phyloP scores from a whole-genome alignment of 441 rosid genomes.

The Adansonia rubrostipa region DNA sequence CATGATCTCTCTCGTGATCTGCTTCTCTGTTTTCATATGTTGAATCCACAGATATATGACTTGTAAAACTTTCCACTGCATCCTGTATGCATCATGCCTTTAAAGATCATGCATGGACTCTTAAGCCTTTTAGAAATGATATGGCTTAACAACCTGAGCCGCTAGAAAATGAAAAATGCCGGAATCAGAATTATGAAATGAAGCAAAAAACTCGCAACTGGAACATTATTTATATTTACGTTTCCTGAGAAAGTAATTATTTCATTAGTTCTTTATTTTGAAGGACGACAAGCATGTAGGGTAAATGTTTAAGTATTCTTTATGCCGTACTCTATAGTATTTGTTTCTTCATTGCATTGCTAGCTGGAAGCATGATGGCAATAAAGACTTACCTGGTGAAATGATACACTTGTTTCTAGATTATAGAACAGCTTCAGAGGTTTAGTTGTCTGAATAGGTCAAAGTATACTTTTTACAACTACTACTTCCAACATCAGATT shows the following conservation, averaged over 20 bases:
- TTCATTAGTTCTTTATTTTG: background rate
- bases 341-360: background rate
- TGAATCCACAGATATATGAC: background rate
- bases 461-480: background rate
- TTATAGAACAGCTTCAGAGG: background rate
- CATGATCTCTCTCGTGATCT: background rate
- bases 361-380: background rate
- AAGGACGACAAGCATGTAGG: background rate
- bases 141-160: background rate
- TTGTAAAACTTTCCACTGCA: background rate
- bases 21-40: background rate
- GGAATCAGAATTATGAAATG: background rate
- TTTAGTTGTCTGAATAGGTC: constrained; percentile 6
- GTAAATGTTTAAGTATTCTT: background rate
- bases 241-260: background rate
- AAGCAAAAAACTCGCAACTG: background rate
- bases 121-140: background rate
- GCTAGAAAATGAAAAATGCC: background rate
- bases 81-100: background rate
- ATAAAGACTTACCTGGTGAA: background rate
- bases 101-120: background rate
- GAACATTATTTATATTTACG: background rate
- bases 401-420: background rate
- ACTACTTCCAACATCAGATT: background rate
- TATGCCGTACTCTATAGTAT: background rate